Conservation (phyloP, 148 eudicot genomes). For the Fagopyrum esculentum region DNA sequence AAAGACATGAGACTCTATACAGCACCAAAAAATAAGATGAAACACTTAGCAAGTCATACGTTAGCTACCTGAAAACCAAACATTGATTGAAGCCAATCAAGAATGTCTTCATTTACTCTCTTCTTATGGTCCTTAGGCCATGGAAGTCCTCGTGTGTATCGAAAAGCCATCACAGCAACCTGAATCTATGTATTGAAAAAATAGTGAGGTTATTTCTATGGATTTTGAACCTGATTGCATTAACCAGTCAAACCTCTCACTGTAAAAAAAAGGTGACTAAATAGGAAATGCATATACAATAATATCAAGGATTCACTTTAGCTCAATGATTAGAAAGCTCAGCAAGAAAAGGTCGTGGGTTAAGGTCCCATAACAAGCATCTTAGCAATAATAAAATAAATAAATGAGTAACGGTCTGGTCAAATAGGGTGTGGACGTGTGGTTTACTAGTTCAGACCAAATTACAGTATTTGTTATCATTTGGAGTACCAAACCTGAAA, state of each 20-base stretch:
- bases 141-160: slow-evolving; percentile 55
- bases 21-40: neutral
- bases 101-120: slow-evolving; percentile 47
- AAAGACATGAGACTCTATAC: slow-evolving; percentile 7
- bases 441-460: neutral
- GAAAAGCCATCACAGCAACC: slow-evolving; percentile 53
- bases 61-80: slow-evolving; percentile 57
- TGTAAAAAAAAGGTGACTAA: neutral
- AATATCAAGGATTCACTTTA: neutral
- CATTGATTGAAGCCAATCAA: slow-evolving; percentile 61
- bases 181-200: slow-evolving; percentile 30
- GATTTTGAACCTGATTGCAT: neutral
- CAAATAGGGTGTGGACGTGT: neutral
- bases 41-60: neutral
- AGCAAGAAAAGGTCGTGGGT: neutral
- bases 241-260: neutral
- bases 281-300: neutral
- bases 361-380: neutral
- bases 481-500: neutral
- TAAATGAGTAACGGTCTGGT: neutral
- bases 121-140: slow-evolving; percentile 53
- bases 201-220: neutral
- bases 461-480: neutral
- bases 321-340: neutral
- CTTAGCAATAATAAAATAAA: neutral